Evolutionary conservation across 2,329 filamentous ascomycete species (phyloP).

Genomic region (Fusarium sp.): DNA sequence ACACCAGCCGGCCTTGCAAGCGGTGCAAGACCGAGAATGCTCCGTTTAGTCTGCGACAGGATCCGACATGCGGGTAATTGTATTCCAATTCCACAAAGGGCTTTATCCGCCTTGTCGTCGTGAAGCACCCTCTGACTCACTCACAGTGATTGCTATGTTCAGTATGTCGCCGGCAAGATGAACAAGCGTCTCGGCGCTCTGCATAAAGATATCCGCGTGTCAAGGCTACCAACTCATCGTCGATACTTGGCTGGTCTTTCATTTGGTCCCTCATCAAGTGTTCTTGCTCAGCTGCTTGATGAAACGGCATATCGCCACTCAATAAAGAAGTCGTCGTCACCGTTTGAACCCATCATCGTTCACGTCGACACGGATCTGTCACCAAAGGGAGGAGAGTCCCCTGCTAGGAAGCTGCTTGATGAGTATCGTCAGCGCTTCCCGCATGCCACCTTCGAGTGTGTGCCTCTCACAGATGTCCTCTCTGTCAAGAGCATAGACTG

Average conservation of each 20-base stretch:
- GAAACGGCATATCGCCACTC: constrained; percentile 74
- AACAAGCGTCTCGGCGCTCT: constrained; percentile 74
- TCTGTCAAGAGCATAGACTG: constrained; percentile 63
- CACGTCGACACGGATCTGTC: constrained; percentile 61
- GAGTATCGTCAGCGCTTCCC: constrained; percentile 72
- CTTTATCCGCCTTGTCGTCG: not conserved
- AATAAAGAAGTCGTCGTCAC: constrained; percentile 69
- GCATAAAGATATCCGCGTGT: constrained; percentile 58
- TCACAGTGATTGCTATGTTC: constrained; percentile 73
- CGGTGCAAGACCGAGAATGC: constrained; percentile 47
- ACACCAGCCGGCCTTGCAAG: constrained; percentile 43
- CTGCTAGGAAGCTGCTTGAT: constrained; percentile 58
- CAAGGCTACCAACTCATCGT: constrained; percentile 47
- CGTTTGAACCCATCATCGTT: constrained; percentile 74
- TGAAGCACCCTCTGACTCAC: constrained; percentile 5
- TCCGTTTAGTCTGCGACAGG: constrained; percentile 44
- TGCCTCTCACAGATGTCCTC: constrained; percentile 74
- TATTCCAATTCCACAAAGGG: not conserved
- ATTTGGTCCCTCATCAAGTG: constrained; percentile 82
- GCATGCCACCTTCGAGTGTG: constrained; percentile 68
- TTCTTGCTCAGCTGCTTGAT: constrained; percentile 80
- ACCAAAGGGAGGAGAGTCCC: constrained; percentile 30
- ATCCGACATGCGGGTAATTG: constrained; percentile 48
- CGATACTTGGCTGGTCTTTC: constrained; percentile 82
- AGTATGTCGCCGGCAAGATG: constrained; percentile 81